Evolutionary conservation across 805 yeast genomes (phyloP), one percentile per base, ranked within the genome.

Genomic region (Allodekkera sacchari): DNA sequence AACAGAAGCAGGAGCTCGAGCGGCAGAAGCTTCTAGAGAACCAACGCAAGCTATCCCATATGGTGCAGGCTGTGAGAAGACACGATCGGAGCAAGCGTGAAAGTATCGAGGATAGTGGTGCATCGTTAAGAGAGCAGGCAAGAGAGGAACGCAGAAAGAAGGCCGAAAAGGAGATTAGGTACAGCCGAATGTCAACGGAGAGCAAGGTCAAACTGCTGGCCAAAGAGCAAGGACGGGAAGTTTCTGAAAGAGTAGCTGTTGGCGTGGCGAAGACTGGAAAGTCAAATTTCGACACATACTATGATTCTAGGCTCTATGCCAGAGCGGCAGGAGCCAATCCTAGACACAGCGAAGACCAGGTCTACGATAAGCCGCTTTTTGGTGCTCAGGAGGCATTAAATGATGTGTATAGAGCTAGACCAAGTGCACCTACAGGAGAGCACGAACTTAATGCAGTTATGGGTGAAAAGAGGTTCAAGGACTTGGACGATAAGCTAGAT

Each of bases 321-420:
- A 64, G 63, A 18, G 69, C 69, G 2, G 52, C 55, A 7, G 45
- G 50, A 2, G 54, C 71, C 2, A 62, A 62, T 23, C 47, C 61
- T 1, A 45, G 51, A 14, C 50, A 49, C 17, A 47, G 56, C 26
- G 70, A 63, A 18, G 76, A 67, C 31, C 74, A 68, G 43, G 55
- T 74, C 3, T 79, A 78, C 43, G 80, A 74, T 38, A 63, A 52
- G 31, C 77, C 84, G 1, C 50, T 80, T 17, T 78, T 77, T 47
- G 56, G 58, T 23, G 68, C 63, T 3, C 74, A 71, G 33, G 71
- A 67, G 33, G 73, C 68, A 4, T 53, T 73, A 6, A 62, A 63
- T 28, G 64, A 59, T 31, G 61, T 75, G 10, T 76, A 74, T 44
- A 57, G 70, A 36, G 63, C 68, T 1, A 50, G 64, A 32, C 22